These are phyloP conservation scores for Pinus taeda DNA, from an alignment of 75 land plant species.

Conservation along the genomic window DNA sequence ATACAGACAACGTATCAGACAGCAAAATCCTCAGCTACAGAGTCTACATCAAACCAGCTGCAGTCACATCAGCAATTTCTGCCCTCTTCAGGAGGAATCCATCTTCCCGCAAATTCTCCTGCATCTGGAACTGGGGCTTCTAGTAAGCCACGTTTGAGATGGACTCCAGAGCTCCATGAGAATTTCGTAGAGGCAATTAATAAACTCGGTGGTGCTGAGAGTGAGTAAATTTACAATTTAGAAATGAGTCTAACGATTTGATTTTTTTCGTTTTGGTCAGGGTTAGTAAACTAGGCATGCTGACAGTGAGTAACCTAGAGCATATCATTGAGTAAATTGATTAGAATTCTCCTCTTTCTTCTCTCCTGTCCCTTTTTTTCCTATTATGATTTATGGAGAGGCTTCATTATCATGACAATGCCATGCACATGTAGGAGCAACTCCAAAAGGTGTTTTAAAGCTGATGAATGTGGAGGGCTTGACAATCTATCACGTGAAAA, in stretches of 20 bases:
- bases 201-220: constrained; percentile 67
- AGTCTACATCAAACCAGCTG: background rate
- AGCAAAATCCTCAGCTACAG: background rate
- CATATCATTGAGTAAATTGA: background rate
- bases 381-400: too few relatives aligned
- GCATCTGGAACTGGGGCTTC: constrained; percentile 2
- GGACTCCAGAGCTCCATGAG: constrained; percentile 72
- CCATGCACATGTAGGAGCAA: too few relatives aligned
- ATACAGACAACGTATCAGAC: background rate
- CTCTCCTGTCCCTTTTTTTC: too few relatives aligned
- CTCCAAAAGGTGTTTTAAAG: too few relatives aligned
- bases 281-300: background rate
- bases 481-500: too few relatives aligned
- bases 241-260: background rate
- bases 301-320: background rate
- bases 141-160: constrained; percentile 49
- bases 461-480: too few relatives aligned
- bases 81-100: background rate
- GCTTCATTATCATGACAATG: too few relatives aligned
- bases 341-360: too few relatives aligned
- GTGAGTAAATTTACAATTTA: constrained; percentile 26
- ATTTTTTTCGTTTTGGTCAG: background rate
- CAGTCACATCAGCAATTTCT: constrained; percentile 1
- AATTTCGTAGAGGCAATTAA: constrained; percentile 61
- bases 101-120: background rate